These are phyloP conservation scores for Xylaria acuta DNA, from an alignment of 495 filamentous ascomycete genomes.

Conservation along the genomic window DNA sequence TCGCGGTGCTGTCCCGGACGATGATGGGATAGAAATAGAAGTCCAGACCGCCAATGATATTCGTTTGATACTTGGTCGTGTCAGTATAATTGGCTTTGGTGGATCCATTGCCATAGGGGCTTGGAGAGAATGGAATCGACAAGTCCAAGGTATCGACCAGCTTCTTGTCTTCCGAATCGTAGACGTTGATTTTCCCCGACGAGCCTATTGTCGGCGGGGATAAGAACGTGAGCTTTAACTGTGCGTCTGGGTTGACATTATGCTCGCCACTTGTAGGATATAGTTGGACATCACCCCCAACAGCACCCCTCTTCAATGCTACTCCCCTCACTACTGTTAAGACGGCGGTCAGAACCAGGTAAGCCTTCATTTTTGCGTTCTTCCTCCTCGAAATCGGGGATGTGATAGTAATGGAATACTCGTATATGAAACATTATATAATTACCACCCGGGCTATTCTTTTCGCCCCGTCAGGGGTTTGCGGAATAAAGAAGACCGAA, in stretches of 20 bases:
- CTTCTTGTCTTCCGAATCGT: slow-evolving; percentile 18
- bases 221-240: slow-evolving; percentile 27
- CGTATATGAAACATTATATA: slow-evolving; percentile 4
- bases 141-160: slow-evolving; percentile 28
- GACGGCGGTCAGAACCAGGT: not conserved
- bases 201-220: slow-evolving; percentile 27
- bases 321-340: slow-evolving; percentile 8
- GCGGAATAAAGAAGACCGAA: slow-evolving; percentile 20
- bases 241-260: slow-evolving; percentile 27
- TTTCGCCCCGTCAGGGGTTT: not conserved
- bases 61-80: slow-evolving; percentile 31
- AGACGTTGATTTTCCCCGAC: slow-evolving; percentile 25
- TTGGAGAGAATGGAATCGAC: slow-evolving; percentile 31
- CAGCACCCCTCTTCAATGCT: not conserved
- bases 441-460: not conserved
- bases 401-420: not conserved
- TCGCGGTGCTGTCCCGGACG: slow-evolving; percentile 26
- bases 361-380: not conserved
- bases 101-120: slow-evolving; percentile 31
- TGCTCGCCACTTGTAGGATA: slow-evolving; percentile 25
- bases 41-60: slow-evolving; percentile 32
- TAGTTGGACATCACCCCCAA: not conserved
- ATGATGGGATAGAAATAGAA: slow-evolving; percentile 34
- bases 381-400: too few relatives aligned
- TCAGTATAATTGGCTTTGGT: slow-evolving; percentile 33